Conservation (phyloP, 345 rosid species). For the Camelina hispida region DNA sequence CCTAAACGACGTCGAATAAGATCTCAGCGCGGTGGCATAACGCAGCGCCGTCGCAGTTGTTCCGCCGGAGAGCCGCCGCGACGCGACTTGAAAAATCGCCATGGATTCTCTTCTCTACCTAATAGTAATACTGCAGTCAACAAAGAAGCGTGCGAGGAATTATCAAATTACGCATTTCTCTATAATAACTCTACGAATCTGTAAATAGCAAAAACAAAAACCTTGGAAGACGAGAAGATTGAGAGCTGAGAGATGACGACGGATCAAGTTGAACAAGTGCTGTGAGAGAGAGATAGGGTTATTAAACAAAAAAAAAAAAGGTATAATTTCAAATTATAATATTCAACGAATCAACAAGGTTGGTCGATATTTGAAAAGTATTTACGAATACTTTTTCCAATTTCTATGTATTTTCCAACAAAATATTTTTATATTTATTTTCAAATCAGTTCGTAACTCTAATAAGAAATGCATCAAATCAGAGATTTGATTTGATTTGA, state of each 20-base stretch:
- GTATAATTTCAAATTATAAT: not conserved
- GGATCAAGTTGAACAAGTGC: constrained; percentile 20
- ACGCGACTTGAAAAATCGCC: constrained; percentile 57
- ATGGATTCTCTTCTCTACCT: constrained; percentile 47
- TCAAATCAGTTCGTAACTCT: too few species aligned
- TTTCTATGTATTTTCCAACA: not conserved
- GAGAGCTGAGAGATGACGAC: constrained; percentile 34
- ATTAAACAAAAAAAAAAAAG: not conserved
- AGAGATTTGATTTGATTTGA: not conserved
- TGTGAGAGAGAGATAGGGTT: constrained; percentile 26
- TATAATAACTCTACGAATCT: constrained; percentile 1
- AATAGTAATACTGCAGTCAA: constrained; percentile 17
- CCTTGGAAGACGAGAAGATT: constrained; percentile 27
- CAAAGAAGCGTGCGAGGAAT: constrained; percentile 25
- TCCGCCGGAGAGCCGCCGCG: constrained; percentile 67
- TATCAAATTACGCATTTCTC: constrained; percentile 18
- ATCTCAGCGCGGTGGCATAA: constrained; percentile 57
- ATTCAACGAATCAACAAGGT: constrained; percentile 26
- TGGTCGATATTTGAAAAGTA: constrained; percentile 31
- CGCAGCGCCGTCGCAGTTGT: constrained; percentile 54
- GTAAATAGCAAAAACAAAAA: not conserved
- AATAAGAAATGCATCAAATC: too few species aligned
- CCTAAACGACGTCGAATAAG: constrained; percentile 66
- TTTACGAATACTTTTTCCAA: not conserved
- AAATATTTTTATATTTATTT: not conserved